phyloP scores from a whole-genome alignment of 257 asterid species.

The Solanum lycopersicoides region DNA sequence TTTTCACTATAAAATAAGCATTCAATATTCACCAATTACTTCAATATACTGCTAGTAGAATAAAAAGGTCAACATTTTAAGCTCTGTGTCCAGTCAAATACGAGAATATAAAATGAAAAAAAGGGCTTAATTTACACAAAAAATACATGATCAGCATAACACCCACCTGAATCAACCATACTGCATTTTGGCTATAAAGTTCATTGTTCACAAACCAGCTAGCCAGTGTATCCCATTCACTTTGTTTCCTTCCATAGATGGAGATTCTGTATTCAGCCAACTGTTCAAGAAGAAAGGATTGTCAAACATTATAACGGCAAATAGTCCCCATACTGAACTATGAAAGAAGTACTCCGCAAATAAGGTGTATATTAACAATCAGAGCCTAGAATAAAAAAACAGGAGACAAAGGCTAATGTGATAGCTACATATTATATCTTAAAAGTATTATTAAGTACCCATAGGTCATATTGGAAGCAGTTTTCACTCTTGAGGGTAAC shows the following conservation, averaged over 20 bases:
- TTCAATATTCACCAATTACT: not conserved
- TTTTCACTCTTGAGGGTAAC: not conserved
- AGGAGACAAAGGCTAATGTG: not conserved
- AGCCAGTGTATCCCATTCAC: conserved; percentile 95
- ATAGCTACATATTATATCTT: not conserved
- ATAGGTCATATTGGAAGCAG: not conserved
- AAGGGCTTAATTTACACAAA: not conserved
- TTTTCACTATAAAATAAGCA: not conserved
- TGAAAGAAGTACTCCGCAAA: not conserved
- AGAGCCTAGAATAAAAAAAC: not conserved
- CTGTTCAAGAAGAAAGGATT: conserved; percentile 23
- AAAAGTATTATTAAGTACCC: not conserved
- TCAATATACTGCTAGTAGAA: not conserved
- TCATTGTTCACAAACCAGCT: conserved; percentile 85
- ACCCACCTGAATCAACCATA: conserved; percentile 90
- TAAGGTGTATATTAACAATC: not conserved
- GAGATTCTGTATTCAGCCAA: conserved; percentile 92
- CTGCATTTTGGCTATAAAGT: conserved; percentile 70
- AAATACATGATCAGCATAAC: not conserved
- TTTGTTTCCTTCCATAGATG: conserved; percentile 82
- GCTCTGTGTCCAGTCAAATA: not conserved
- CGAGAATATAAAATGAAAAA: not conserved
- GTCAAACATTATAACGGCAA: not conserved
- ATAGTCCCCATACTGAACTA: not conserved
- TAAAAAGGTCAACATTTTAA: not conserved